A percentile compares a stretch with the other conserved stretches of the same genome.
phyloP scores from a whole-genome alignment of 2,329 filamentous ascomycete species.

The Plenodomus biglobosus region DNA sequence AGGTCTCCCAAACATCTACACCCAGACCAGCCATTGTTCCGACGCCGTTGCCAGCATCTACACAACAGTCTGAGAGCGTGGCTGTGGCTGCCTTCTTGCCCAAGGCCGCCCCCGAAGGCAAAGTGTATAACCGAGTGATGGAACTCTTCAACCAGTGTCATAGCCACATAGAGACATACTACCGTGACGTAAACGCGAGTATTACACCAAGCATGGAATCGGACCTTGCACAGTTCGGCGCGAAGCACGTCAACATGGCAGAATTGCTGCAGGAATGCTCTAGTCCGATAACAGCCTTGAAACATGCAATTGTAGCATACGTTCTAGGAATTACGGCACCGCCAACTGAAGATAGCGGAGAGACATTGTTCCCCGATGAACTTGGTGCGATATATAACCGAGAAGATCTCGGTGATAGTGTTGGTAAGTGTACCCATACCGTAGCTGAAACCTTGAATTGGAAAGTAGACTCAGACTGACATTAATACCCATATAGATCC shows the following conservation, averaged over 20 bases:
- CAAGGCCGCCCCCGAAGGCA: conserved; percentile 22
- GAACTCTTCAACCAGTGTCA: conserved; percentile 32
- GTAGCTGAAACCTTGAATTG: background rate
- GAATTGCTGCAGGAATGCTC: conserved; percentile 29
- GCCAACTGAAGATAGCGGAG: conserved; percentile 8
- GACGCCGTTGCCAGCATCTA: conserved; percentile 9
- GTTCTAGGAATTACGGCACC: conserved; percentile 27
- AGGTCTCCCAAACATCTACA: conserved; percentile 29
- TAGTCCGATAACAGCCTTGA: conserved; percentile 30
- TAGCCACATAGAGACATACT: conserved; percentile 34
- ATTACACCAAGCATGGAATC: conserved; percentile 38
- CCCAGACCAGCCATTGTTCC: conserved; percentile 6
- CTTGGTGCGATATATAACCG: conserved; percentile 12
- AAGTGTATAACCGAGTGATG: conserved; percentile 22
- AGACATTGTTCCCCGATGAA: conserved; percentile 29
- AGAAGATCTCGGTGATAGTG: background rate
- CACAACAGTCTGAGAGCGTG: conserved; percentile 1
- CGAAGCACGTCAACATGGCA: conserved; percentile 22
- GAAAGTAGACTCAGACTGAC: background rate
- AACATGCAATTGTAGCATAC: conserved; percentile 35
- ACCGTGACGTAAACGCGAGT: conserved; percentile 39
- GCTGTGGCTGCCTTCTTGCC: conserved; percentile 26
- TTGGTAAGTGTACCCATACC: conserved; percentile 4
- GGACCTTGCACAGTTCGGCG: conserved; percentile 32
- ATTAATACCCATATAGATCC: conserved; percentile 5